These are phyloP conservation scores for Odontarrhena argentea DNA, from an alignment of 345 rosid species.

Conservation along the genomic window DNA sequence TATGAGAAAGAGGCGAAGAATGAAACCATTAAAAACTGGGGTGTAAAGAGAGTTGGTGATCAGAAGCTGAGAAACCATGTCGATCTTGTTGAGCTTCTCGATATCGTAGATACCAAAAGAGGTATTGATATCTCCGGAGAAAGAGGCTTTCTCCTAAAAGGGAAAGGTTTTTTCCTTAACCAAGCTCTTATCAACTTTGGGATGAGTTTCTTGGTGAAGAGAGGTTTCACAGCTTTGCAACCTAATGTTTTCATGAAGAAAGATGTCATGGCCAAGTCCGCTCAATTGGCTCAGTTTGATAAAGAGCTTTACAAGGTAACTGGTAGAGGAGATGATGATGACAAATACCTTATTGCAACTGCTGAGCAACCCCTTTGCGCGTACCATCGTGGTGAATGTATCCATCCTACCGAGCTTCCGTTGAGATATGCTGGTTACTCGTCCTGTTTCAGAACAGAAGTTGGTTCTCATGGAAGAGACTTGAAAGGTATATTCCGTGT, in stretches of 20 bases:
- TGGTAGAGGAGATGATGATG: conserved; percentile 75
- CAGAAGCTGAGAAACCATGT: conserved; percentile 75
- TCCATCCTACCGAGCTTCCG: conserved; percentile 83
- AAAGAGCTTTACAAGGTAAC: conserved; percentile 98
- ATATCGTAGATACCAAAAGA: conserved; percentile 72
- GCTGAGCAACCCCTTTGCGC: conserved; percentile 97
- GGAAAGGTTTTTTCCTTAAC: conserved; percentile 82
- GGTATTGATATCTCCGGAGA: conserved; percentile 88
- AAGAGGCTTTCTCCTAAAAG: conserved; percentile 84
- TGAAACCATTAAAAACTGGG: conserved; percentile 60
- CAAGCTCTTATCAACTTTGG: conserved; percentile 90
- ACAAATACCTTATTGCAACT: conserved; percentile 91
- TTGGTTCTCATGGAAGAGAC: conserved; percentile 96
- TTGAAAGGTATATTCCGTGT: conserved; percentile 94
- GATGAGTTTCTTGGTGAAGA: conserved; percentile 68
- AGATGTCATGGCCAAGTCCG: conserved; percentile 92
- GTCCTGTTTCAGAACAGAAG: conserved; percentile 94
- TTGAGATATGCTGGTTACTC: conserved; percentile 96
- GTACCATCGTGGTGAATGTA: conserved; percentile 88
- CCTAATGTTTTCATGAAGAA: conserved; percentile 91
- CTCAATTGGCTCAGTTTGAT: conserved; percentile 88
- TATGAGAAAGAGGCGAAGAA: conserved; percentile 96
- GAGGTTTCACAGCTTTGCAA: conserved; percentile 68
- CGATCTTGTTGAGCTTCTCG: conserved; percentile 88
- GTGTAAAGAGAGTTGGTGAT: conserved; percentile 56